A percentile compares a stretch with the other conserved stretches of the same genome.
phyloP scores from a whole-genome alignment of 2,329 filamentous ascomycete genomes.

The Dactylonectria macrodidyma region DNA sequence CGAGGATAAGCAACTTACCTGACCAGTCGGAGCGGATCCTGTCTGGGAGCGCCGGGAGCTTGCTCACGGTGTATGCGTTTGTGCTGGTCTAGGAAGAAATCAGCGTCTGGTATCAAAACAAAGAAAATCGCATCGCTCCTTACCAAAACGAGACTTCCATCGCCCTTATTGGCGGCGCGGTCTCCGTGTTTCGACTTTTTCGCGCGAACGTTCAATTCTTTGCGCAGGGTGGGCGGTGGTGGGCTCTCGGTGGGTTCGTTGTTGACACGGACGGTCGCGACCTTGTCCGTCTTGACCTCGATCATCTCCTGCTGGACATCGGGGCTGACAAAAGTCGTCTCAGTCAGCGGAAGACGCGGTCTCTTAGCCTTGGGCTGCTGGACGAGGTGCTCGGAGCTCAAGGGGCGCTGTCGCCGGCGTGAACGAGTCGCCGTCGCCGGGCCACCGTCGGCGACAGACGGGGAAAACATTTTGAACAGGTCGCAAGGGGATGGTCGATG shows the following conservation, averaged over 20 bases:
- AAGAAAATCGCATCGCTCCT: conserved; percentile 40
- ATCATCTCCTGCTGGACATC: conserved; percentile 67
- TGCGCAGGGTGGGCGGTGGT: conserved; percentile 55
- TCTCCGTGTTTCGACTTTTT: conserved; percentile 76
- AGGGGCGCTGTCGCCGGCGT: conserved; percentile 73
- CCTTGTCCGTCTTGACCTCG: conserved; percentile 69
- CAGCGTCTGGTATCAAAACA: conserved; percentile 37
- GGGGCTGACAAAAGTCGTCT: conserved; percentile 70
- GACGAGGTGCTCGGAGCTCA: conserved; percentile 67
- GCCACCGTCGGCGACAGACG: conserved; percentile 65
- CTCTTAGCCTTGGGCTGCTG: conserved; percentile 76
- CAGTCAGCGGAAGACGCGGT: conserved; percentile 70
- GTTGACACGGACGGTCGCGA: conserved; percentile 60
- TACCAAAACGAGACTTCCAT: conserved; percentile 78
- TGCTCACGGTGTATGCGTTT: conserved; percentile 87
- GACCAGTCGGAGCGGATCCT: conserved; percentile 77
- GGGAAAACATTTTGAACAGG: conserved; percentile 70
- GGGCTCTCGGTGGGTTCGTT: conserved; percentile 64
- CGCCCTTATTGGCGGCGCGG: conserved; percentile 73
- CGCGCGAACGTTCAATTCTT: conserved; percentile 71
- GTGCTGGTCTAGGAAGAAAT: conserved; percentile 78
- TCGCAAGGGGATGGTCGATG: conserved; percentile 37
- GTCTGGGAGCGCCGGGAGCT: conserved; percentile 86
- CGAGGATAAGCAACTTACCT: conserved; percentile 66
- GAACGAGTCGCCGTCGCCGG: conserved; percentile 71